Percentiles rank a stretch among this genome's conserved stretches.
Evolutionary conservation across 2,329 filamentous ascomycete species (phyloP).

Genomic region (Penicillium sp.): DNA sequence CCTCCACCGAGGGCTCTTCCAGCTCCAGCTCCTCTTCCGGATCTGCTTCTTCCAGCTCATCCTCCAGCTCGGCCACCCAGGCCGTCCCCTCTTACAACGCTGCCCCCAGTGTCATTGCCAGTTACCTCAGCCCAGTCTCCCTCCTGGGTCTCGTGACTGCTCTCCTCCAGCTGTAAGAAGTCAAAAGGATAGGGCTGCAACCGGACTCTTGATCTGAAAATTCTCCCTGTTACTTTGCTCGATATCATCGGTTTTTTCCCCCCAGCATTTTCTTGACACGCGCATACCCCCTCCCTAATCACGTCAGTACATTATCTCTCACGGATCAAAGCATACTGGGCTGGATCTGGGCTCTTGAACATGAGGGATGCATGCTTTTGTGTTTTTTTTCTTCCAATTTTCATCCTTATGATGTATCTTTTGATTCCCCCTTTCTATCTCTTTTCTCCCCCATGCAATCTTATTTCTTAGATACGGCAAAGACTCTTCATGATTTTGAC

Average conservation of each 20-base stretch:
- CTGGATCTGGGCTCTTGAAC: constrained; percentile 18
- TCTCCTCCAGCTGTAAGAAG: constrained; percentile 26
- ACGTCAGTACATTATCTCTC: constrained; percentile 6
- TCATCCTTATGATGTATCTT: constrained; percentile 1
- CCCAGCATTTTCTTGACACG: not conserved
- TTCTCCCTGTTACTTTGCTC: not conserved
- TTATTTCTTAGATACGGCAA: too few relatives aligned
- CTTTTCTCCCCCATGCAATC: not conserved
- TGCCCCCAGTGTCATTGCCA: constrained; percentile 18
- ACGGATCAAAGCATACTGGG: constrained; percentile 18
- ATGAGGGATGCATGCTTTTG: constrained; percentile 11
- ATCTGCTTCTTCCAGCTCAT: constrained; percentile 10
- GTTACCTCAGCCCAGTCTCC: constrained; percentile 18
- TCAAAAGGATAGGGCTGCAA: not conserved
- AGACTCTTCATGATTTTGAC: too few relatives aligned
- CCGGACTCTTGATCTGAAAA: not conserved
- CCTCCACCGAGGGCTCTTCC: constrained; percentile 4
- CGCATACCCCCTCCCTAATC: constrained; percentile 6
- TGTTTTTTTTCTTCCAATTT: constrained; percentile 6
- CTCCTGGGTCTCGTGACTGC: constrained; percentile 23
- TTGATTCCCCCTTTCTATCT: not conserved
- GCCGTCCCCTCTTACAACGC: constrained; percentile 13
- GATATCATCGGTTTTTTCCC: not conserved
- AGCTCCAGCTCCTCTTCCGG: constrained; percentile 11
- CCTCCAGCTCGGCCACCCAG: constrained; percentile 6